Evolutionary conservation across 495 filamentous ascomycete species (phyloP).

Genomic region (Penicillium salamii): DNA sequence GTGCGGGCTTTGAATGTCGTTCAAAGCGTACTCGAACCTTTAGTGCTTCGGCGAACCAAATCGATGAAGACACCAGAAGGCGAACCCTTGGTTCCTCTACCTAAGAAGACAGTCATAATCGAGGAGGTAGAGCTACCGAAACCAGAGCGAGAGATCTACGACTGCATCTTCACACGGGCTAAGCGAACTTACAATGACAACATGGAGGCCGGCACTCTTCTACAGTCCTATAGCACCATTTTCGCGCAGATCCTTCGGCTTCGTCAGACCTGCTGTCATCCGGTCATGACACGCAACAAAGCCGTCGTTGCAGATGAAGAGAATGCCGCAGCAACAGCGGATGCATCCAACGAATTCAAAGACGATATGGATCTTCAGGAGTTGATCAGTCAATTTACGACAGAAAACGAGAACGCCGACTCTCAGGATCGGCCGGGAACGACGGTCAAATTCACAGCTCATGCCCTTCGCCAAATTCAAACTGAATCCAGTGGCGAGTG

Average conservation of each 20-base stretch:
- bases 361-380: constrained; percentile 95
- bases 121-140: constrained; percentile 82
- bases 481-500: constrained; percentile 86
- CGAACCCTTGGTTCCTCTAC: constrained; percentile 78
- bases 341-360: constrained; percentile 73
- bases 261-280: constrained; percentile 93
- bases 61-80: constrained; percentile 97
- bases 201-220: constrained; percentile 83
- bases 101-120: constrained; percentile 75
- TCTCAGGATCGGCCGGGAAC: constrained; percentile 31
- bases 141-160: constrained; percentile 85
- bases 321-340: constrained; percentile 73
- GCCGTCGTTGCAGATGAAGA: constrained; percentile 84
- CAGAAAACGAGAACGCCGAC: constrained; percentile 58
- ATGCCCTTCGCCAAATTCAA: constrained; percentile 86
- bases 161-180: constrained; percentile 78
- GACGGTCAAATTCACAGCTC: constrained; percentile 66
- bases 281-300: constrained; percentile 80
- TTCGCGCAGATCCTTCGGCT: constrained; percentile 95
- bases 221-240: constrained; percentile 93
- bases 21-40: constrained; percentile 90
- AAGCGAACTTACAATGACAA: constrained; percentile 82
- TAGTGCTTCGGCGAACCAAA: constrained; percentile 93
- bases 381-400: constrained; percentile 78
- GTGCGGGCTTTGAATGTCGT: constrained; percentile 93